A percentile compares a stretch with the other conserved stretches of the same genome.
Evolutionary conservation across 1,139 yeast genomes (phyloP).

Genomic region (Suhomyces anneliseae): DNA sequence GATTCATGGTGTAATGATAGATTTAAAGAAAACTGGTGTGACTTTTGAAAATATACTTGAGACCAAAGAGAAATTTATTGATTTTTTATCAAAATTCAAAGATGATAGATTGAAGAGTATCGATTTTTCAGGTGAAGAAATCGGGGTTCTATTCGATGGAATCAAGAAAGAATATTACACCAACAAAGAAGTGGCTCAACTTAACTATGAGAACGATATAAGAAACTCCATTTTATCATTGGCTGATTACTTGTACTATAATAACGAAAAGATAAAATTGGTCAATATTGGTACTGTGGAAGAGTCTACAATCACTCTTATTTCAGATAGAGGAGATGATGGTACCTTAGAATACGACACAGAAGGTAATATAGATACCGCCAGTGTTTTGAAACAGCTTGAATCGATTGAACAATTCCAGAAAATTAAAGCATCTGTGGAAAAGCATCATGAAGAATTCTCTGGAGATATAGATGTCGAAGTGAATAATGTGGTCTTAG

Average conservation of each 20-base stretch:
- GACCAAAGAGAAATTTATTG: conserved; percentile 22
- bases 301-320: not conserved
- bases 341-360: not conserved
- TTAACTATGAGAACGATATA: conserved; percentile 14
- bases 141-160: conserved; percentile 26
- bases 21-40: conserved; percentile 19
- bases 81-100: conserved; percentile 17
- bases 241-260: conserved; percentile 21
- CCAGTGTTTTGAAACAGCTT: conserved; percentile 2
- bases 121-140: conserved; percentile 21
- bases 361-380: not conserved
- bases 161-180: conserved; percentile 25
- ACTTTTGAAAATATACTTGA: conserved; percentile 19
- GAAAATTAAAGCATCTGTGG: conserved; percentile 3
- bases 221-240: conserved; percentile 13
- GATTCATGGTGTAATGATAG: conserved; percentile 52
- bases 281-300: conserved; percentile 4
- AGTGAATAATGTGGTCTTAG: not conserved
- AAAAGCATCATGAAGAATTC: not conserved
- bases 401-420: conserved; percentile 6
- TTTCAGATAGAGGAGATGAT: conserved; percentile 3
- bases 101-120: conserved; percentile 32
- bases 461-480: not conserved
- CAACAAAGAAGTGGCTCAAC: conserved; percentile 15
- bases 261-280: conserved; percentile 13